These are phyloP conservation scores for Piloderma croceum DNA, from an alignment of 768 basidiomycete genomes.

Conservation along the genomic window DNA sequence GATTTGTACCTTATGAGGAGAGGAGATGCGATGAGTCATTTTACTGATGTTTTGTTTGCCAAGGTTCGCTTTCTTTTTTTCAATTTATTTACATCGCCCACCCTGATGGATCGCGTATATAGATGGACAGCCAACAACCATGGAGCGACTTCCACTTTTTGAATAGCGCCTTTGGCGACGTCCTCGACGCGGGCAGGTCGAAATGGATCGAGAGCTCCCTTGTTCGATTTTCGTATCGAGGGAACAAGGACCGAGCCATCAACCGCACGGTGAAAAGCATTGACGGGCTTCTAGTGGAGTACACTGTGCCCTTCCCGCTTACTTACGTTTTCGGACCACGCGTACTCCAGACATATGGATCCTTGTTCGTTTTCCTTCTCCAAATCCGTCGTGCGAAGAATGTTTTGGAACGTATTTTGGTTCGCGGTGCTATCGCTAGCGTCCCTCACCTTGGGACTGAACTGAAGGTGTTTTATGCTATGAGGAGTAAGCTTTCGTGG, in stretches of 20 bases:
- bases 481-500: slow-evolving; percentile 76
- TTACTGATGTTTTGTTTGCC: slow-evolving; percentile 66
- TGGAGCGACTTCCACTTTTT: slow-evolving; percentile 85
- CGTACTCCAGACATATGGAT: slow-evolving; percentile 52
- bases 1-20: slow-evolving; percentile 68
- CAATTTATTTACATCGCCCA: background rate
- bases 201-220: slow-evolving; percentile 63
- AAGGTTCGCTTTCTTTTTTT: slow-evolving; percentile 41
- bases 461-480: slow-evolving; percentile 68
- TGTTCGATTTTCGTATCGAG: slow-evolving; percentile 66
- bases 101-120: slow-evolving; percentile 4
- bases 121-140: slow-evolving; percentile 69
- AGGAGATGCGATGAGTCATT: slow-evolving; percentile 74
- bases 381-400: slow-evolving; percentile 71
- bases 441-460: slow-evolving; percentile 35
- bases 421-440: slow-evolving; percentile 43
- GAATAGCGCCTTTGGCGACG: slow-evolving; percentile 70
- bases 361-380: slow-evolving; percentile 65
- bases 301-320: slow-evolving; percentile 75
- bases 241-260: slow-evolving; percentile 43
- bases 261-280: slow-evolving; percentile 56
- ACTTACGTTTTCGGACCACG: slow-evolving; percentile 68
- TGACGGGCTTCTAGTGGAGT: slow-evolving; percentile 68
- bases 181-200: slow-evolving; percentile 45
- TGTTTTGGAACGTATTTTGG: slow-evolving; percentile 63